Evolutionary conservation across 192 early-diverging fungal genomes (phyloP), one percentile per base, ranked within the genome.

Genomic region (Diversispora epigaea): DNA sequence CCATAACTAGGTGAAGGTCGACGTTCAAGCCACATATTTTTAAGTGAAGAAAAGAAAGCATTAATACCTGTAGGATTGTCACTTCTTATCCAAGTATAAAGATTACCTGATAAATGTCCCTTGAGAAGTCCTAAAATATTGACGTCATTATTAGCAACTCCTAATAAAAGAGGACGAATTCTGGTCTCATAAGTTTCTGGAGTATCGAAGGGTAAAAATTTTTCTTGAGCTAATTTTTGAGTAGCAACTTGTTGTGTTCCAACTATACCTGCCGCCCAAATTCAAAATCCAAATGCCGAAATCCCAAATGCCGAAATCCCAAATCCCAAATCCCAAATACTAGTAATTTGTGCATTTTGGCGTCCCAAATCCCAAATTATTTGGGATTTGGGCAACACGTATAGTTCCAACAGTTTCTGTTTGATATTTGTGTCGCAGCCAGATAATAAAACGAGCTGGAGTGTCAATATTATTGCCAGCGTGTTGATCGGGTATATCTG

Each of bases 161-260:
- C 69, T 57, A 71, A 71, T 71, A 71, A 6, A 71, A 57, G 8
- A n/a, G 43, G 50, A 21, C 15, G n/a, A 22, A 71, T 71, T 71
- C 69, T 71, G 3, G n/a, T n/a, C 41, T 71, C 55, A 71, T 71
- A 71, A 4, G 52, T 57, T n/a, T 71, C 69, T 17, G 67, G 67
- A 25, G n/a, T 49, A 47, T 68, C 65, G n/a, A n/a, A n/a, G n/a
- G n/a, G n/a, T n/a, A n/a, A n/a, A 52, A 68, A 68, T 49, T 22
- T 68, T 21, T 68, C 66, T 68, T 68, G 45, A 21, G 66, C 11
- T 10, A 68, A 68, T 68, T 14, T 68, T 68, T 21, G n/a, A 39
- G 44, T 4, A 22, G 64, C 12, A 2, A 40, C 6, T 14, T 68
- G 66, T 10, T 3, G 8, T 9, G 3, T 49, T 49, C 62, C 32